Percentiles rank a stretch among this genome's conserved stretches.
Conservation (phyloP, 2,329 filamentous ascomycete genomes). For the Neonectria sp. region DNA sequence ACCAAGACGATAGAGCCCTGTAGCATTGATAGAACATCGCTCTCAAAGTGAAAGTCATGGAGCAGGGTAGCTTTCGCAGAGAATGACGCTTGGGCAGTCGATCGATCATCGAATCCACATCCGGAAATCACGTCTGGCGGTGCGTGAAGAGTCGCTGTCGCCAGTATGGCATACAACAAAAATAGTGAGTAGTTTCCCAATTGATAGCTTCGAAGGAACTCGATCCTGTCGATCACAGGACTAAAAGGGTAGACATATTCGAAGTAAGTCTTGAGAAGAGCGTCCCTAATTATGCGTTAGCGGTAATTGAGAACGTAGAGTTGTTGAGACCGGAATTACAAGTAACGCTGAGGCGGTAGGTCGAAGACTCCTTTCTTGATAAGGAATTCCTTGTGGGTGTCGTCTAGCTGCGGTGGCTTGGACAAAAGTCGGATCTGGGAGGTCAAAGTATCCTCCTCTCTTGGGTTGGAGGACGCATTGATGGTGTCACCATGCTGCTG, state of each 20-base stretch:
- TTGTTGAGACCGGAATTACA: constrained; percentile 15
- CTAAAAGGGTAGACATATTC: constrained; percentile 32
- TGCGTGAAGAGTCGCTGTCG: constrained; percentile 9
- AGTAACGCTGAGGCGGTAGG: constrained; percentile 18
- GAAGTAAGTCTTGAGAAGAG: constrained; percentile 33
- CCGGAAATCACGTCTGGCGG: constrained; percentile 23
- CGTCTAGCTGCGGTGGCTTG: constrained; percentile 15
- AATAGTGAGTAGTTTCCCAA: constrained; percentile 31
- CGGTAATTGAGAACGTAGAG: neutral
- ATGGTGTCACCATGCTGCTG: neutral
- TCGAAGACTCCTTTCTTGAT: constrained; percentile 37
- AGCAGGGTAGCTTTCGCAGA: constrained; percentile 37
- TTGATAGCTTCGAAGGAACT: constrained; percentile 28
- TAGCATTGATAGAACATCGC: constrained; percentile 15
- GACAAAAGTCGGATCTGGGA: constrained; percentile 28
- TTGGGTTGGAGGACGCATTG: neutral
- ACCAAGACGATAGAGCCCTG: constrained; percentile 36
- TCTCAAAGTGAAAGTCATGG: constrained; percentile 38
- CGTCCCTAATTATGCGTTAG: constrained; percentile 20
- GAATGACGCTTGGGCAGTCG: constrained; percentile 29
- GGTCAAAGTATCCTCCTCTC: constrained; percentile 8
- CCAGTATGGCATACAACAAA: constrained; percentile 24
- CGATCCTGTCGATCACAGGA: constrained; percentile 23
- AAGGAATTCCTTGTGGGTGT: constrained; percentile 36
- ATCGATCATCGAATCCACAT: constrained; percentile 30